Base-by-base conservation (phyloP, 176 grass and related monocot species). In the Pharus latifolius region DNA sequence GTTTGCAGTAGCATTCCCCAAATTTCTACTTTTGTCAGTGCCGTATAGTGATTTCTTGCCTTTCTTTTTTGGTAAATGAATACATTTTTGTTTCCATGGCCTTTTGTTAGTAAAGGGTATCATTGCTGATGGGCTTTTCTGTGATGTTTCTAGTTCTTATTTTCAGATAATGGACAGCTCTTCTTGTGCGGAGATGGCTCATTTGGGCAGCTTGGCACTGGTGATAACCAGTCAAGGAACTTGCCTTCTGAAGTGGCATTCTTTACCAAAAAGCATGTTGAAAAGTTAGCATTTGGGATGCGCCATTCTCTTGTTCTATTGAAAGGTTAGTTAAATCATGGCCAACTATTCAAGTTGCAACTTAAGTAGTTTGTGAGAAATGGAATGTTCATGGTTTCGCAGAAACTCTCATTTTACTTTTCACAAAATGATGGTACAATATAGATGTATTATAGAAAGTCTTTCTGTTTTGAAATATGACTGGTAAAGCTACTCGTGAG, bases 121-220 rank as follows among this genome's bases (percentile, higher is more conserved):
- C 45, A 27, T 63, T 56, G 25, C 59, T 80, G 57, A 84, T 78
- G 63, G 49, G 27, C 60, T 72, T 83, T 85, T 7, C 72, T 74
- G 41, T 84, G 77, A 77, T 75, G 62, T 91, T 71, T 82, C 58
- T 91, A 78, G 70, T 70, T 85, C 63, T 65, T 65, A 16, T 76
- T 79, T 83, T 74, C 70, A 98, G 95, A 98, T 83, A 81, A 35
- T 52, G 95, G 83, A 15, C 30, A 71, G 35, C 75, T 98, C 44
- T 98, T 88, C 78, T 73, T 83, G 81, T 98, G 94, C 16, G 94
- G 94, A 72, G 81, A 98, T 83, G 90, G 87, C 7, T 98, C 84
- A 56, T 93, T 98, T 93, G 94, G 94, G 67, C 94, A 98, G 47
- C 89, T 98, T 73, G 94, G 94, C 30, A 90, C 73, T 80, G 78